A percentile compares a stretch with the other conserved stretches of the same genome.
phyloP scores from a whole-genome alignment of 1,284 basidiomycete species.

The Ganoderma resinaceum region DNA sequence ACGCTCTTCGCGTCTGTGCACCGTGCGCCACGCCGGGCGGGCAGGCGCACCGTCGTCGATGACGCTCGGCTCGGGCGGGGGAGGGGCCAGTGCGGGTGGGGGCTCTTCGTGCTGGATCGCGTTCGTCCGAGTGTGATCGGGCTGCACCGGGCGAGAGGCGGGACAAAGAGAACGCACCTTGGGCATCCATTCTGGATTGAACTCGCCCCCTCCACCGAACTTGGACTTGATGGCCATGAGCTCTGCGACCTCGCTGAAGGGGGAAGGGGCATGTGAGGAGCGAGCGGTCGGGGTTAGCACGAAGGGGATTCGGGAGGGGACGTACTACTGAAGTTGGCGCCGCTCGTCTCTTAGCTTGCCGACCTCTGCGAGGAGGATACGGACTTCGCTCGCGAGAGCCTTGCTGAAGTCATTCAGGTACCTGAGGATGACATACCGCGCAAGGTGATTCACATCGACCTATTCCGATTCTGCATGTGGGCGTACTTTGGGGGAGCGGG shows the following conservation, averaged over 20 bases:
- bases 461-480: constrained; percentile 12
- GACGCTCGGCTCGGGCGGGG: constrained; percentile 39
- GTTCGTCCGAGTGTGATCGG: constrained; percentile 4
- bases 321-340: constrained; percentile 71
- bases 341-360: constrained; percentile 79
- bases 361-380: constrained; percentile 64
- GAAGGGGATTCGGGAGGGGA: constrained; percentile 24
- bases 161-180: constrained; percentile 42
- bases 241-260: constrained; percentile 76
- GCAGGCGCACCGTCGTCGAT: constrained; percentile 55
- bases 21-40: constrained; percentile 73
- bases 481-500: constrained; percentile 32
- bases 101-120: constrained; percentile 29
- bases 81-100: constrained; percentile 31
- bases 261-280: background rate
- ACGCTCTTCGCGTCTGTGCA: constrained; percentile 66
- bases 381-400: constrained; percentile 46
- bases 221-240: constrained; percentile 79
- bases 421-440: constrained; percentile 16
- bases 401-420: constrained; percentile 69
- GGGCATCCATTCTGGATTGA: constrained; percentile 69
- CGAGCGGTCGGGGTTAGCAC: constrained; percentile 3
- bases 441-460: constrained; percentile 19
- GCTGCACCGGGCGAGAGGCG: background rate
- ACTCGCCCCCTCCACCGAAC: constrained; percentile 74